Percentiles rank a stretch among this genome's conserved stretches.
Conservation (phyloP, 2,329 filamentous ascomycete species). For the Orbilia ellipsospora region DNA sequence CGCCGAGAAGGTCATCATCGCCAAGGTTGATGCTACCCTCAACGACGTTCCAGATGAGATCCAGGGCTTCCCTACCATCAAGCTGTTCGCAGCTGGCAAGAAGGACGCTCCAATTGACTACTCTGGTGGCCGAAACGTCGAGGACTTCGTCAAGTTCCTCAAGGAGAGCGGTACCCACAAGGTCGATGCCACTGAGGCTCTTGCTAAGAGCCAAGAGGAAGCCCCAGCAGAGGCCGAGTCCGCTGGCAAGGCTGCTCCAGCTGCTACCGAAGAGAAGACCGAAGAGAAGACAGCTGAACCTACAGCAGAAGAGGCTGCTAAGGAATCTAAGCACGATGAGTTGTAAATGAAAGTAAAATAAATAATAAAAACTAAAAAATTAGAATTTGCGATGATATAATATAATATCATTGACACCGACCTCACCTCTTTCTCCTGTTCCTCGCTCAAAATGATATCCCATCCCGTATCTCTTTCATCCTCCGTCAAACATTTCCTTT, state of each 20-base stretch:
- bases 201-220: constrained; percentile 66
- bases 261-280: constrained; percentile 21
- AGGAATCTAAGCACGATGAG: constrained; percentile 47
- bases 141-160: constrained; percentile 92
- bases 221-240: constrained; percentile 68
- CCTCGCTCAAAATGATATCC: constrained; percentile 33
- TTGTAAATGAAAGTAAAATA: constrained; percentile 54
- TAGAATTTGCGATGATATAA: constrained; percentile 11
- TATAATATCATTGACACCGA: constrained; percentile 5
- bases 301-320: constrained; percentile 27
- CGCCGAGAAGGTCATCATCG: constrained; percentile 82
- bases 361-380: constrained; percentile 18
- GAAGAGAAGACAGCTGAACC: constrained; percentile 62
- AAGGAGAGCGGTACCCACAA: constrained; percentile 94
- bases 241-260: constrained; percentile 61
- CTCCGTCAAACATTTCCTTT: constrained; percentile 42
- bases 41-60: constrained; percentile 99
- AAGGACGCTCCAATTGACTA: constrained; percentile 89
- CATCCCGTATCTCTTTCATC: constrained; percentile 20
- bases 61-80: constrained; percentile 98
- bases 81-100: constrained; percentile 90
- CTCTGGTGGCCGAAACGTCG: constrained; percentile 84
- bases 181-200: constrained; percentile 69
- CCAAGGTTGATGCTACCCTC: constrained; percentile 94
- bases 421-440: constrained; percentile 7